These are phyloP conservation scores for Bryoerythrophyllum caledonicum DNA, from an alignment of 225 moss, liverwort and hornwort species.

Conservation along the genomic window DNA sequence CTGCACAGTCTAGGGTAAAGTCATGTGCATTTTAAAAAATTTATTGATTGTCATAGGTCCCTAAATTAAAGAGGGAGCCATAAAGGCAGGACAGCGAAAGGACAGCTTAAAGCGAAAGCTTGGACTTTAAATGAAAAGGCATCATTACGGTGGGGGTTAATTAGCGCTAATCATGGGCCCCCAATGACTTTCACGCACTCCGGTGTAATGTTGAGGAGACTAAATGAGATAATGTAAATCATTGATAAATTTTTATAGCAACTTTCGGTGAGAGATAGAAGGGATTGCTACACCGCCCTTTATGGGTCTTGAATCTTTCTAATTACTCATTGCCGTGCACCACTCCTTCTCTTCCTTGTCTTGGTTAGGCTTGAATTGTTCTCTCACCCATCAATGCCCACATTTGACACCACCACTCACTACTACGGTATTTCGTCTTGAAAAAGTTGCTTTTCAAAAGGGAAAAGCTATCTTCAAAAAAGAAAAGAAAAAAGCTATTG, in stretches of 20 bases:
- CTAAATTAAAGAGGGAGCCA: conserved; percentile 18
- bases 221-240: background rate
- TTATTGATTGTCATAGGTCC: conserved; percentile 20
- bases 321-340: too few species aligned
- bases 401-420: conserved; percentile 26
- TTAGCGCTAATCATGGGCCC: conserved; percentile 22
- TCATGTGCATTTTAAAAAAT: background rate
- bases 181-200: conserved; percentile 23
- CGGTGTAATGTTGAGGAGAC: background rate
- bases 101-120: conserved; percentile 33
- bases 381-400: conserved; percentile 28
- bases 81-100: conserved; percentile 19
- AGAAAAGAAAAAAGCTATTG: too few species aligned
- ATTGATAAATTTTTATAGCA: background rate
- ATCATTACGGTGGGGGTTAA: background rate
- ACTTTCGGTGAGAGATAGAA: conserved; percentile 3
- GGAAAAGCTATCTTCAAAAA: too few species aligned
- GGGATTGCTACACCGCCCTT: conserved; percentile 24
- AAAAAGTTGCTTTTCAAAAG: too few species aligned
- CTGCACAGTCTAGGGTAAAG: background rate
- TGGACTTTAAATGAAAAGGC: background rate
- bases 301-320: background rate
- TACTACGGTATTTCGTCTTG: too few species aligned
- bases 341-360: background rate
- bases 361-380: conserved; percentile 26